These are phyloP conservation scores for Tulasnella sp. DNA, from an alignment of 768 basidiomycete species.

Conservation along the genomic window DNA sequence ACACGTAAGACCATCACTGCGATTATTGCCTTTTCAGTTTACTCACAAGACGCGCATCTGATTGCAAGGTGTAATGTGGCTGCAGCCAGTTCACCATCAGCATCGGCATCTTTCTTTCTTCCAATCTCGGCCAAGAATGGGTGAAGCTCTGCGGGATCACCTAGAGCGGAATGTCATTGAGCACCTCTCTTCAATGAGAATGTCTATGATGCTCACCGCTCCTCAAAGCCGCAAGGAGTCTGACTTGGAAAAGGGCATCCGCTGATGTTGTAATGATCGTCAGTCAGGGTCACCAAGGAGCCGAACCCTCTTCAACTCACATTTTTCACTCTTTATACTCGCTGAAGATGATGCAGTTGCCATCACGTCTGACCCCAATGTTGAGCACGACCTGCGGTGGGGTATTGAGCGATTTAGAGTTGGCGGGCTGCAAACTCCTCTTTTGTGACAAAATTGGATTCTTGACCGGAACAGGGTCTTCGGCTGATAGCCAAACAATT, in stretches of 20 bases:
- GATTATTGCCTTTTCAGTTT: neutral
- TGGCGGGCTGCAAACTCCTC: no score
- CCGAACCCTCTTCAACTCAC: no score
- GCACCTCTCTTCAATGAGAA: neutral
- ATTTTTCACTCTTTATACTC: no score
- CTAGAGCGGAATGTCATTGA: constrained; percentile 26
- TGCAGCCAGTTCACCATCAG: constrained; percentile 47
- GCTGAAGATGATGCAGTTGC: no score
- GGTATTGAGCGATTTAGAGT: no score
- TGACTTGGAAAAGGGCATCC: constrained; percentile 51
- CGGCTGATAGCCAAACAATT: no score
- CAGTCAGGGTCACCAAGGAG: no score
- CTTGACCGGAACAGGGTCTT: no score
- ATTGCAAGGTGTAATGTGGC: constrained; percentile 71
- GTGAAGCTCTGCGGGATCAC: constrained; percentile 67
- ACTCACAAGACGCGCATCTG: constrained; percentile 60
- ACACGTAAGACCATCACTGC: neutral
- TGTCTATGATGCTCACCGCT: constrained; percentile 33
- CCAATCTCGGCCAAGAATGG: constrained; percentile 66
- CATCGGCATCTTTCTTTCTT: constrained; percentile 32
- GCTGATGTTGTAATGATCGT: constrained; percentile 14
- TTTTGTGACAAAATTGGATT: no score
- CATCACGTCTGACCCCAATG: no score
- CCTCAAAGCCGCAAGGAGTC: constrained; percentile 47
- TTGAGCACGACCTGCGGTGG: no score